A percentile compares a stretch with the other conserved stretches of the same genome.
phyloP scores from a whole-genome alignment of 768 basidiomycete genomes.

The Trametes punicea region DNA sequence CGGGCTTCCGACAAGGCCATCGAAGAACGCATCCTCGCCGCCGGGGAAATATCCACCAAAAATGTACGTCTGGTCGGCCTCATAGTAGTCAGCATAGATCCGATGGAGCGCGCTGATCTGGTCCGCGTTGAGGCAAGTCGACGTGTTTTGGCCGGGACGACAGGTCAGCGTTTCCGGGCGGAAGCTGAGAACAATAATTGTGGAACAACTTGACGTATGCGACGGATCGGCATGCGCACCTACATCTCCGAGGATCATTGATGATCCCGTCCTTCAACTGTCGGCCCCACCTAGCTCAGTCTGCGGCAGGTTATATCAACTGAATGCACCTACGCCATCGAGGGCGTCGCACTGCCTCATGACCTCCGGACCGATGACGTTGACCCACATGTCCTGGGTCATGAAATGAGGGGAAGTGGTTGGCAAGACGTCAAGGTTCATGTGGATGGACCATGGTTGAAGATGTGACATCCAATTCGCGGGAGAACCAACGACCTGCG shows the following conservation, averaged over 20 bases:
- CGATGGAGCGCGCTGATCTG: conserved; percentile 26
- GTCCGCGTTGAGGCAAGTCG: conserved; percentile 23
- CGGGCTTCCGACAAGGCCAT: not conserved
- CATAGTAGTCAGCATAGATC: conserved; percentile 23
- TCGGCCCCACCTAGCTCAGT: not conserved
- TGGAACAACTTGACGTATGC: not conserved
- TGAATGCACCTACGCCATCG: conserved; percentile 24
- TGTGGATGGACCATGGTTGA: conserved; percentile 20
- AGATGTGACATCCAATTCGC: conserved; percentile 25
- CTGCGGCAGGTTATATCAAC: not conserved
- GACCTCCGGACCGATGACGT: conserved; percentile 28
- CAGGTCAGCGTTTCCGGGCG: conserved; percentile 28
- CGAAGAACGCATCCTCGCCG: conserved; percentile 17
- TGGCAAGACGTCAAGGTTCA: conserved; percentile 22
- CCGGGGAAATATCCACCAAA: conserved; percentile 27
- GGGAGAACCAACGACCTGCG: conserved; percentile 28
- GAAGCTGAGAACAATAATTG: conserved; percentile 11
- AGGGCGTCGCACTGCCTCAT: conserved; percentile 31
- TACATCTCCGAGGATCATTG: conserved; percentile 18
- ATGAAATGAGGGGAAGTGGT: conserved; percentile 24
- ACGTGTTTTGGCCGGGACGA: conserved; percentile 16
- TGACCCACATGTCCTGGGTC: conserved; percentile 19
- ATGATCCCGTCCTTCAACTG: conserved; percentile 28
- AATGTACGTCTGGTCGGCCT: conserved; percentile 21
- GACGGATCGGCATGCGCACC: not conserved